Conservation (phyloP, 2,329 filamentous ascomycete genomes). For the Botryotinia convoluta region DNA sequence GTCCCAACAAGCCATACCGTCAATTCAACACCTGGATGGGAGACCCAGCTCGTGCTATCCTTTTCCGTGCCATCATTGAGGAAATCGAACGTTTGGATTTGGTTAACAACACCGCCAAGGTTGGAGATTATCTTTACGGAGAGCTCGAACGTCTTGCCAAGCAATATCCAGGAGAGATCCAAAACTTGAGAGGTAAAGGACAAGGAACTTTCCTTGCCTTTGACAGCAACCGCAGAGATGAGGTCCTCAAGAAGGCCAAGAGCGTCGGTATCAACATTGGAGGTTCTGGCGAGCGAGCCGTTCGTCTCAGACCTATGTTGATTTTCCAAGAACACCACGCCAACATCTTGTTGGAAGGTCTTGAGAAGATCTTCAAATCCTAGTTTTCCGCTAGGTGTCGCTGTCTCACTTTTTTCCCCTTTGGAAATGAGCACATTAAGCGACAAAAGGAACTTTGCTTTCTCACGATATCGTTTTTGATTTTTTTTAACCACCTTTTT, state of each 20-base stretch:
- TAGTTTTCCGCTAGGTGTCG: conserved; percentile 16
- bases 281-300: conserved; percentile 66
- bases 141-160: conserved; percentile 61
- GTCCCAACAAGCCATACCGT: conserved; percentile 78
- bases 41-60: conserved; percentile 71
- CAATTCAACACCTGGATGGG: conserved; percentile 91
- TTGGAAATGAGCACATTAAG: neutral
- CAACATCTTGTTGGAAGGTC: conserved; percentile 73
- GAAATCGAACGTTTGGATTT: conserved; percentile 69
- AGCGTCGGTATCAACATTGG: conserved; percentile 72
- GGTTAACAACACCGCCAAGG: conserved; percentile 58
- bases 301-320: conserved; percentile 75
- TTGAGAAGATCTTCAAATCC: conserved; percentile 57
- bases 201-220: conserved; percentile 79
- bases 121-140: conserved; percentile 66
- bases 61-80: conserved; percentile 74
- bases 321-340: conserved; percentile 88
- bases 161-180: conserved; percentile 66
- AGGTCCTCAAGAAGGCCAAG: conserved; percentile 70
- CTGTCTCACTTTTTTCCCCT: neutral
- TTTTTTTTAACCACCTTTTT: neutral
- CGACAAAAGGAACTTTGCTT: neutral
- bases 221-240: conserved; percentile 67
- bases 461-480: neutral
- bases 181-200: conserved; percentile 73